Base-by-base conservation (phyloP, 495 filamentous ascomycete genomes). In the Trichoderma virens region DNA sequence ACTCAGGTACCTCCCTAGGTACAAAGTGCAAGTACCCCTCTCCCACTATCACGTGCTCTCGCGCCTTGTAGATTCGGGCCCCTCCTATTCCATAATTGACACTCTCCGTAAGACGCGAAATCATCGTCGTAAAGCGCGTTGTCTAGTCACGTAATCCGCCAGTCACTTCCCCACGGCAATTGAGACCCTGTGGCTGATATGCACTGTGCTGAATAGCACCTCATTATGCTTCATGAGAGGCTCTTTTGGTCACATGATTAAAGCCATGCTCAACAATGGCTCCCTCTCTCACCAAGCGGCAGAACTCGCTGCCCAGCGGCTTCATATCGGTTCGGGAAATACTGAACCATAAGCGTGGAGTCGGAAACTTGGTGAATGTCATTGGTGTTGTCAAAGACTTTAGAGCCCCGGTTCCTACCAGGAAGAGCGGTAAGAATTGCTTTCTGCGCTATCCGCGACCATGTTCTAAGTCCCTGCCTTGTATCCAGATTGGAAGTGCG, bases 331-430 rank as follows among this genome's bases (percentile, higher is more conserved):
- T 82, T 30, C 60, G 62, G 11, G 69, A 73, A 35, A 68, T 78
- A 41, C 64, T 74, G 16, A 72, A 78, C 2, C 60, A 62, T 64
- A 59, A 34, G 59, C 3, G 60, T 28, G 59, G 64, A 0, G 16
- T 64, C 4, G 75, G 75, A 5, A 62, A 20, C 2, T 64, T 83
- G 3, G 71, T 81, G n/a, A 76, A 70, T 65, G 75, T 83, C 35
- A 73, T 83, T 31, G 82, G 82, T 30, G 56, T 83, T 25, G 74
- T 83, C 0, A 79, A 71, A 43, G 84, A 88, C 60, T 75, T 71
- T 59, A 76, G 74, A 41, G 66, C 70, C 5, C 79, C 82, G 2
- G 74, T 73, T 0, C 31, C 69, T 6, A 81, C 80, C 18, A 68
- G 32, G n/a, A 72, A 76, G 61, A 63, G 30, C 6, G 80, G 82